These are phyloP conservation scores for Trichocladium uniseriatum DNA, from an alignment of 495 filamentous ascomycete species.

Conservation along the genomic window DNA sequence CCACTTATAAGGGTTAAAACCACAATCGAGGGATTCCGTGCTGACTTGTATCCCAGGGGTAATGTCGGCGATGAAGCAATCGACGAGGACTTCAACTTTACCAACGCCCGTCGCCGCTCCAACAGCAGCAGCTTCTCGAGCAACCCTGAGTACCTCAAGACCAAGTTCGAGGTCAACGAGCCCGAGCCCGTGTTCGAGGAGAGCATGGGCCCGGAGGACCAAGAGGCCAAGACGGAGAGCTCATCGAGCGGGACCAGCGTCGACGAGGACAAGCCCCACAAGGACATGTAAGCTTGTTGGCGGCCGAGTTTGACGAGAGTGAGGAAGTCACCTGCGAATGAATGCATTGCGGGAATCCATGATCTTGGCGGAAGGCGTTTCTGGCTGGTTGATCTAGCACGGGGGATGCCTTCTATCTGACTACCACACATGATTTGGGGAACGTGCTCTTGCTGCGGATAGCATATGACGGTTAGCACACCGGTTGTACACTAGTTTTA, in stretches of 20 bases:
- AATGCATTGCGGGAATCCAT: conserved; percentile 21
- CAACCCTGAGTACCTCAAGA: conserved; percentile 60
- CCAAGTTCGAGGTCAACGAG: conserved; percentile 82
- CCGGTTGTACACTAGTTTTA: conserved; percentile 14
- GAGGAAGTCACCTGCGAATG: conserved; percentile 17
- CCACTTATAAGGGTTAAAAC: too few relatives aligned
- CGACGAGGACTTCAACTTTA: conserved; percentile 68
- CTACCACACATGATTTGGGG: conserved; percentile 11
- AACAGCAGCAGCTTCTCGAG: conserved; percentile 69
- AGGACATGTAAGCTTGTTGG: conserved; percentile 18
- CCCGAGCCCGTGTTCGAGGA: conserved; percentile 85
- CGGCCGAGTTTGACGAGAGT: neutral
- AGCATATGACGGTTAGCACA: conserved; percentile 13
- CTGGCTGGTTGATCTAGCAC: conserved; percentile 11
- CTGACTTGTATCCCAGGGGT: conserved; percentile 50
- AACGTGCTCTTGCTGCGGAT: conserved; percentile 8
- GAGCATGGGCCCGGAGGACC: conserved; percentile 47
- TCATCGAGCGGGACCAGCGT: conserved; percentile 36
- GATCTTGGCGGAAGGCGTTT: conserved; percentile 22
- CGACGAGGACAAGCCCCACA: conserved; percentile 29
- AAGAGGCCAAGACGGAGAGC: conserved; percentile 45
- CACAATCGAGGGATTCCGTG: too few relatives aligned
- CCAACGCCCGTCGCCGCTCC: conserved; percentile 82
- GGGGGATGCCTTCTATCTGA: conserved; percentile 20
- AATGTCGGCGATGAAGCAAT: conserved; percentile 71